These are phyloP conservation scores for Vitis hybrid DNA, from an alignment of 177 flowering plant genomes.

Conservation along the genomic window DNA sequence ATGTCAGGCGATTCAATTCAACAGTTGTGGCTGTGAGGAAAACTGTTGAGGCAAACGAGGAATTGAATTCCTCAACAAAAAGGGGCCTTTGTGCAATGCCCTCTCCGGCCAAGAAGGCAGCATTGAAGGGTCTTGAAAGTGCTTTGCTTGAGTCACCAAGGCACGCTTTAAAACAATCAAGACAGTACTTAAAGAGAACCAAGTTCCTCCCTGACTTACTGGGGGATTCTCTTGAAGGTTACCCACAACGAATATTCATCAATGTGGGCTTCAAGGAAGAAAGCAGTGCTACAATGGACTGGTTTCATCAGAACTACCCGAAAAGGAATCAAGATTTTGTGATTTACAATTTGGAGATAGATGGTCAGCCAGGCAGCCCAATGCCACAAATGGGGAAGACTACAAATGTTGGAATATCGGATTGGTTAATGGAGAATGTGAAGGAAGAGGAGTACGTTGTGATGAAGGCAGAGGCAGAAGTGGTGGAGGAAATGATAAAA, in stretches of 20 bases:
- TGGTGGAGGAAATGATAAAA: conserved; percentile 73
- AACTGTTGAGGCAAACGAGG: not conserved
- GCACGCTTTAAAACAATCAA: conserved; percentile 31
- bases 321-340: conserved; percentile 51
- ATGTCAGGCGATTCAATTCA: too few relatives aligned
- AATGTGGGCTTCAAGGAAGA: conserved; percentile 37
- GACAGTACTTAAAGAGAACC: conserved; percentile 35
- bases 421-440: conserved; percentile 68
- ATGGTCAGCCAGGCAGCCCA: conserved; percentile 23
- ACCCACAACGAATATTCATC: conserved; percentile 64
- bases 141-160: conserved; percentile 76
- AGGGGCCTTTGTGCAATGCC: conserved; percentile 22
- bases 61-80: not conserved
- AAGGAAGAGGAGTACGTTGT: conserved; percentile 75
- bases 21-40: conserved; percentile 19
- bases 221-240: conserved; percentile 55
- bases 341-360: conserved; percentile 47
- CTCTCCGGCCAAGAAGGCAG: conserved; percentile 44
- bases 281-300: conserved; percentile 22
- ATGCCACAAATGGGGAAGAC: not conserved
- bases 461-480: conserved; percentile 78
- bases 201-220: conserved; percentile 63
- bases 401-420: conserved; percentile 38
- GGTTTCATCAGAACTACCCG: conserved; percentile 71
- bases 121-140: conserved; percentile 59